Evolutionary conservation across 2,329 filamentous ascomycete species (phyloP).

Genomic region (Diplodia scrobiculata): DNA sequence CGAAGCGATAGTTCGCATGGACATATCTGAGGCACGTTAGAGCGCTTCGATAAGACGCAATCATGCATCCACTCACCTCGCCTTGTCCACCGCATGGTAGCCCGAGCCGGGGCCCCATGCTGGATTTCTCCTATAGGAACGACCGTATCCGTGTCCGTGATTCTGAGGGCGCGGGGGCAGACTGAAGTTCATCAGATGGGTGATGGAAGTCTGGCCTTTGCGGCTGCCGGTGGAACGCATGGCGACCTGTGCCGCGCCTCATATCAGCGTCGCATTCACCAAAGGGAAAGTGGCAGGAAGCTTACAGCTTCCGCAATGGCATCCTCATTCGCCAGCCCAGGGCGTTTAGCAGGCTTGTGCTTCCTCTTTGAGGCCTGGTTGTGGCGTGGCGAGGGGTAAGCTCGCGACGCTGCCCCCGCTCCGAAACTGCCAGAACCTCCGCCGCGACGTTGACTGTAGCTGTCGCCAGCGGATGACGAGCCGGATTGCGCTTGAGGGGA

Average conservation of each 20-base stretch:
- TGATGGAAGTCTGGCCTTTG: slow-evolving; percentile 94
- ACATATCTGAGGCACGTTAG: slow-evolving; percentile 63
- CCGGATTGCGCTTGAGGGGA: slow-evolving; percentile 50
- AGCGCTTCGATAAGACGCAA: not conserved
- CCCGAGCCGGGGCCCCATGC: slow-evolving; percentile 86
- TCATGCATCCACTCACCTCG: slow-evolving; percentile 60
- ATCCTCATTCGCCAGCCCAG: slow-evolving; percentile 78
- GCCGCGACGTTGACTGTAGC: slow-evolving; percentile 49
- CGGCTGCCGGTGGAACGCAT: slow-evolving; percentile 68
- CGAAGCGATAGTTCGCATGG: slow-evolving; percentile 96
- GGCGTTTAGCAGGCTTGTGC: slow-evolving; percentile 78
- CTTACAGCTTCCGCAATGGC: slow-evolving; percentile 77
- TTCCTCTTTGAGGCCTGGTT: slow-evolving; percentile 76
- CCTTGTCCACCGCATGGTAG: slow-evolving; percentile 88
- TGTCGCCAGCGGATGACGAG: slow-evolving; percentile 49
- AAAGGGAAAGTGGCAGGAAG: slow-evolving; percentile 33
- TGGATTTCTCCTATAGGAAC: slow-evolving; percentile 64
- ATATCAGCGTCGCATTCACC: not conserved
- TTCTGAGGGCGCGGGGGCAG: slow-evolving; percentile 71
- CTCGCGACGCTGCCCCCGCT: slow-evolving; percentile 43
- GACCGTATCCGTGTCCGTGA: slow-evolving; percentile 53
- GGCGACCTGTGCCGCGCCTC: slow-evolving; percentile 52
- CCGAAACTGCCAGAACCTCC: slow-evolving; percentile 45
- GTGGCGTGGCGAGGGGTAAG: slow-evolving; percentile 64
- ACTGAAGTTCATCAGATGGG: slow-evolving; percentile 91